Percentiles rank a stretch among this genome's conserved stretches.
These are phyloP conservation scores for Anisodus acutangulus DNA, from an alignment of 257 asterid genomes.

Conservation along the genomic window DNA sequence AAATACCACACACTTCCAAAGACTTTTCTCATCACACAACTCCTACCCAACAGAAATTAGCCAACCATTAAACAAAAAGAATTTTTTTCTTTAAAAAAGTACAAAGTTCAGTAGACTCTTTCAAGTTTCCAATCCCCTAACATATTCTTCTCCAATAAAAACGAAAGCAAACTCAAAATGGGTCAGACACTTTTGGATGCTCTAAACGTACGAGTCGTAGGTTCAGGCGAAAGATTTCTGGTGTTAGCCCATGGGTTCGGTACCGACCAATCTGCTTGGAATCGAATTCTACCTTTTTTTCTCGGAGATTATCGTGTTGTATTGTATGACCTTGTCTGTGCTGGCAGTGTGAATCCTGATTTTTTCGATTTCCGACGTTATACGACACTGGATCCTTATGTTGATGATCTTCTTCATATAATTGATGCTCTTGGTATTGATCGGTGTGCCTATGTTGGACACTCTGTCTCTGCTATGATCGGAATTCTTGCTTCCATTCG, in stretches of 20 bases:
- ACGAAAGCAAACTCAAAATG: conserved; percentile 42
- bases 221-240: conserved; percentile 67
- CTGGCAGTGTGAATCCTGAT: conserved; percentile 96
- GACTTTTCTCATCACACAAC: conserved; percentile 21
- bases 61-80: not conserved
- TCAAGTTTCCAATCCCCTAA: not conserved
- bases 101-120: not conserved
- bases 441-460: conserved; percentile 86
- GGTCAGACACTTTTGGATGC: conserved; percentile 68
- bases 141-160: not conserved
- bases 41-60: not conserved
- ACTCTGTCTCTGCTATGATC: conserved; percentile 93
- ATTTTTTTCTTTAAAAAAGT: not conserved
- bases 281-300: conserved; percentile 76
- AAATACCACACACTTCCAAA: not conserved
- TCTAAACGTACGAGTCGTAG: conserved; percentile 75
- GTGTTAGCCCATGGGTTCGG: conserved; percentile 93
- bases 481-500: conserved; percentile 90
- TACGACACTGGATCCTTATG: conserved; percentile 84
- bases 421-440: conserved; percentile 66
- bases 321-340: conserved; percentile 87
- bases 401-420: conserved; percentile 76
- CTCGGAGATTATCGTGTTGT: conserved; percentile 66
- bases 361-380: conserved; percentile 85
- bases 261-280: conserved; percentile 96